Conservation (phyloP, 2,329 filamentous ascomycete genomes). For the Metarhizium humberi region DNA sequence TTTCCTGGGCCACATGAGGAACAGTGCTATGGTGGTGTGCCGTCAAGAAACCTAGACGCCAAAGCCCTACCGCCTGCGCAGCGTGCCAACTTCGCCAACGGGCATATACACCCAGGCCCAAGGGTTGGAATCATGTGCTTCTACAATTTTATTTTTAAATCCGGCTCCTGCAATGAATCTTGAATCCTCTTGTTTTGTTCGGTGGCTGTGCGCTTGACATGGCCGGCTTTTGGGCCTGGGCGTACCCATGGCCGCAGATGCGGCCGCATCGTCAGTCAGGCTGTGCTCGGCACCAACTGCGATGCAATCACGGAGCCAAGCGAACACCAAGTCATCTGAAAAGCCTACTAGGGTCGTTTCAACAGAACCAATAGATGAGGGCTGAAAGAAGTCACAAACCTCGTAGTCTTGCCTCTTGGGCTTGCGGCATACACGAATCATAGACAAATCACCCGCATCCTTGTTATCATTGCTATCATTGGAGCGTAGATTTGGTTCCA, state of each 20-base stretch:
- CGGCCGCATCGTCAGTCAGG: neutral
- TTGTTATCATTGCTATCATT: neutral
- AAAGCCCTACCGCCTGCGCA: neutral
- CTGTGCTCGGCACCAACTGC: neutral
- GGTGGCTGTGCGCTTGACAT: constrained; percentile 1
- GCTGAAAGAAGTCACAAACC: neutral
- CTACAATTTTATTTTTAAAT: neutral
- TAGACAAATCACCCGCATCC: neutral
- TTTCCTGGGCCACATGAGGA: neutral
- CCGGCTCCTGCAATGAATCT: neutral
- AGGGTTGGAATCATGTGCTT: neutral
- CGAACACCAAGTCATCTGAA: neutral
- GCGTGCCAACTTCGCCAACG: neutral
- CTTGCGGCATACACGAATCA: neutral
- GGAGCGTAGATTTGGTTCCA: neutral
- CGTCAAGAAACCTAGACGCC: neutral
- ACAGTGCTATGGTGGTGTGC: neutral
- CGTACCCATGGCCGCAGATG: neutral
- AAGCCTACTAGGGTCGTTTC: neutral
- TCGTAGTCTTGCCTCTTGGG: too few species aligned
- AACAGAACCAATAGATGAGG: neutral
- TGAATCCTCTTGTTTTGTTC: neutral
- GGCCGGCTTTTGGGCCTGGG: constrained; percentile 5
- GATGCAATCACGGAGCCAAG: neutral
- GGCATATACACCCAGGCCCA: neutral